Percentiles rank a stretch among this genome's conserved stretches.
These are phyloP conservation scores for Leucocoprinus birnbaumii DNA, from an alignment of 768 basidiomycete species.

Conservation along the genomic window DNA sequence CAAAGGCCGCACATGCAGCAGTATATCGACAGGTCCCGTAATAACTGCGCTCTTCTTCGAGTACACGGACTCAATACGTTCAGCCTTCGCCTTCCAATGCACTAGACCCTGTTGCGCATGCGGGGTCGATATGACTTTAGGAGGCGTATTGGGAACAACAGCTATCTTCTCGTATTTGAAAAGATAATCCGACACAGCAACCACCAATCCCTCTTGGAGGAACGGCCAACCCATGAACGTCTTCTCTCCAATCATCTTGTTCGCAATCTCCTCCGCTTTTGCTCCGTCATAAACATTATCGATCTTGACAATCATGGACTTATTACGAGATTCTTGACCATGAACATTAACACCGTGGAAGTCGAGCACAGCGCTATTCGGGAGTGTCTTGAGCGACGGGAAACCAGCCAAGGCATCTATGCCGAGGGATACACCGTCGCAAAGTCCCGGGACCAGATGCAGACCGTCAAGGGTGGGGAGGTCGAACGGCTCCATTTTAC, in stretches of 20 bases:
- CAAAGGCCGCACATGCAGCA: constrained; percentile 87
- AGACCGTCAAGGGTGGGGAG: constrained; percentile 86
- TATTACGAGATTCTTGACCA: constrained; percentile 85
- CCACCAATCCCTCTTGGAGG: constrained; percentile 87
- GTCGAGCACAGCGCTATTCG: constrained; percentile 71
- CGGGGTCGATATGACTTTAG: constrained; percentile 66
- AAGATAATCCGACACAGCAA: constrained; percentile 80
- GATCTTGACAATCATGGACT: constrained; percentile 90
- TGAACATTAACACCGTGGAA: constrained; percentile 93
- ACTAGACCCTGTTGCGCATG: constrained; percentile 67
- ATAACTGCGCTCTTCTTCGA: constrained; percentile 89
- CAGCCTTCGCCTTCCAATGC: constrained; percentile 79
- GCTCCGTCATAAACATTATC: constrained; percentile 67
- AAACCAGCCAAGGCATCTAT: constrained; percentile 89
- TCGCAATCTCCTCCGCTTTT: constrained; percentile 73
- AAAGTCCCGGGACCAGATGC: constrained; percentile 81
- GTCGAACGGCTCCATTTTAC: constrained; percentile 79
- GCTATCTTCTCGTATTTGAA: constrained; percentile 81
- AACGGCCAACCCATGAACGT: constrained; percentile 92
- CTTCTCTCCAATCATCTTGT: constrained; percentile 70
- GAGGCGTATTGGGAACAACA: constrained; percentile 45
- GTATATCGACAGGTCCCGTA: constrained; percentile 73
- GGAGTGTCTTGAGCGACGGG: constrained; percentile 90
- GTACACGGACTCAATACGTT: constrained; percentile 78
- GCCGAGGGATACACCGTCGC: constrained; percentile 87